Evolutionary conservation across 768 basidiomycete genomes (phyloP).

Genomic region (Amanita phalloides): DNA sequence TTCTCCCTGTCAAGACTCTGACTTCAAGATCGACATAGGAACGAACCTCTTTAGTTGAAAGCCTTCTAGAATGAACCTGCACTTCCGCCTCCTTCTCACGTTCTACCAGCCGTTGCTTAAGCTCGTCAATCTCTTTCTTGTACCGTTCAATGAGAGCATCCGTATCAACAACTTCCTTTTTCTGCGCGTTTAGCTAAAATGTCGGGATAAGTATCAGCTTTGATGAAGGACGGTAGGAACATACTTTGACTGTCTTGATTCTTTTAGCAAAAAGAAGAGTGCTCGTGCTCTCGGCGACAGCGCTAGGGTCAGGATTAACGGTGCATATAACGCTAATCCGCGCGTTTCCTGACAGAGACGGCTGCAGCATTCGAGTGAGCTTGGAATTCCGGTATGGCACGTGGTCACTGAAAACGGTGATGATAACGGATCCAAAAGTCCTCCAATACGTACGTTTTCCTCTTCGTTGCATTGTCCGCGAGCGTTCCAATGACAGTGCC

Average conservation of each 20-base stretch:
- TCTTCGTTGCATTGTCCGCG: conserved; percentile 75
- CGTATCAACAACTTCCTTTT: conserved; percentile 90
- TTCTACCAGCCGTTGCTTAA: conserved; percentile 64
- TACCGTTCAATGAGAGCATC: conserved; percentile 92
- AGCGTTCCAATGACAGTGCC: conserved; percentile 89
- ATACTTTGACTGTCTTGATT: conserved; percentile 78
- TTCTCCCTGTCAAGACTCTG: not conserved
- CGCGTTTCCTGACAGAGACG: conserved; percentile 90
- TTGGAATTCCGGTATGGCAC: conserved; percentile 95
- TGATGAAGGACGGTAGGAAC: conserved; percentile 10
- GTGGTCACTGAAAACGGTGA: conserved; percentile 47
- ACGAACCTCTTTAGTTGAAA: conserved; percentile 41
- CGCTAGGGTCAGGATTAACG: conserved; percentile 74
- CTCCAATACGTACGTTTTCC: conserved; percentile 43
- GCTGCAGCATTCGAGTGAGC: conserved; percentile 88
- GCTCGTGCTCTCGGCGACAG: conserved; percentile 76
- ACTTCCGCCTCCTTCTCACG: conserved; percentile 54
- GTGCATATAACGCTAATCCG: conserved; percentile 96
- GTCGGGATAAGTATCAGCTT: not conserved
- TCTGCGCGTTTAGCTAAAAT: conserved; percentile 65
- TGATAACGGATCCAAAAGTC: not conserved
- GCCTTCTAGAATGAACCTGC: conserved; percentile 25
- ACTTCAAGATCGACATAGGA: not conserved
- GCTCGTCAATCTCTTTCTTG: conserved; percentile 86
- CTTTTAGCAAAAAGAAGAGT: conserved; percentile 88